Evolutionary conservation across 83 land plant species (phyloP).

Genomic region (Thuja plicata): DNA sequence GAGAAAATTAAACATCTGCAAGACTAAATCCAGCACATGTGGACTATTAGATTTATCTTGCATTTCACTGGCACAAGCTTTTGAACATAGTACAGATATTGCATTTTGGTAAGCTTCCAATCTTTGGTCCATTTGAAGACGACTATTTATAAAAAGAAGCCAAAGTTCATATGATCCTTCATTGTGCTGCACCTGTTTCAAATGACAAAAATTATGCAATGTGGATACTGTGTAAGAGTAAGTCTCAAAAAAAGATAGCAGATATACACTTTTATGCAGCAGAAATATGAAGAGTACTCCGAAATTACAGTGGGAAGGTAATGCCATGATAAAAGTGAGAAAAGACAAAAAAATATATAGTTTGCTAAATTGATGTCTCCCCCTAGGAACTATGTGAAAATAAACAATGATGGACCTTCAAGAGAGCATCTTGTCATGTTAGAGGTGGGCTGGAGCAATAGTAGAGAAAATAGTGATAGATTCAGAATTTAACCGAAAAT

Average conservation of each 20-base stretch:
- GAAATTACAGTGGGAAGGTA: neutral
- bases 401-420: neutral
- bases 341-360: neutral
- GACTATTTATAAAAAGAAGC: constrained; percentile 84
- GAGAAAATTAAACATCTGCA: constrained; percentile 78
- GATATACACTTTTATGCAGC: neutral
- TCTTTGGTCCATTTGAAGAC: constrained; percentile 41
- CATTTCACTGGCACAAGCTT: constrained; percentile 16
- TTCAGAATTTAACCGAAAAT: neutral
- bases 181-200: constrained; percentile 63
- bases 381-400: neutral
- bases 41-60: constrained; percentile 45
- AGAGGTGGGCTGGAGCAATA: neutral
- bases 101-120: constrained; percentile 69
- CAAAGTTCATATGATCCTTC: constrained; percentile 83
- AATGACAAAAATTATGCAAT: neutral
- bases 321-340: neutral
- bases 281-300: neutral
- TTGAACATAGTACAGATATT: constrained; percentile 38
- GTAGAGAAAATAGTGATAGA: neutral
- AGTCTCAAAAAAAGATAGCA: neutral
- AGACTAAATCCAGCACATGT: constrained; percentile 67
- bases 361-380: neutral
- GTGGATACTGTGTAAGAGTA: neutral
- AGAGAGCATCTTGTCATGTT: neutral